These are phyloP conservation scores for Venturia aucupariae DNA, from an alignment of 2,329 filamentous ascomycete species.

Conservation along the genomic window DNA sequence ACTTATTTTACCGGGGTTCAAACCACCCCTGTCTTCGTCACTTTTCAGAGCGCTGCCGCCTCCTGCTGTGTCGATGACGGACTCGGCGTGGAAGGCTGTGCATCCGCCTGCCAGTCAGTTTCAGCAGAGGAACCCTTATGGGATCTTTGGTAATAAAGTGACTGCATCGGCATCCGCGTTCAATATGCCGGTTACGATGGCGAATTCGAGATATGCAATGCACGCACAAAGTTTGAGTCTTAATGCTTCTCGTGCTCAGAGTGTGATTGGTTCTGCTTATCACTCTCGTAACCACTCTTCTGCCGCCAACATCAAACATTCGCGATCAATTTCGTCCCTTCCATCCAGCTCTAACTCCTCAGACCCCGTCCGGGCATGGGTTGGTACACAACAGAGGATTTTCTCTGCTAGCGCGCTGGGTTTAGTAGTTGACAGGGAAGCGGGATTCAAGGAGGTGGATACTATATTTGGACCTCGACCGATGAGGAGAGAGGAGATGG, in stretches of 20 bases:
- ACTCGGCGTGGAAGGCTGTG: constrained; percentile 4
- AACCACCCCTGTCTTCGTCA: neutral
- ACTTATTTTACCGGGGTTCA: neutral
- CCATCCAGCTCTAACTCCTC: neutral
- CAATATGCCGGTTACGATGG: neutral
- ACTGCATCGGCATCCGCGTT: too few species aligned
- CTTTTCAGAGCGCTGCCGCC: neutral
- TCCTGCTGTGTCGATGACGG: neutral
- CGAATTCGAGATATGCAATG: neutral
- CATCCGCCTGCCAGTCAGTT: constrained; percentile 2
- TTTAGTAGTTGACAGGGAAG: neutral
- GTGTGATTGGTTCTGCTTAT: neutral
- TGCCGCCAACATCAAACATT: neutral
- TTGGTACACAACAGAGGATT: neutral
- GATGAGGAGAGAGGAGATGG: neutral
- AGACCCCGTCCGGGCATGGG: neutral
- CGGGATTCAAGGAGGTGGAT: neutral
- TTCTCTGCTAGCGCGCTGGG: neutral
- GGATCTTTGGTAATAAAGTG: neutral
- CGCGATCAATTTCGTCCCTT: neutral
- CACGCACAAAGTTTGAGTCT: neutral
- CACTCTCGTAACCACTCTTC: neutral
- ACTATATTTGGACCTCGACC: neutral
- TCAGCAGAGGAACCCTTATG: neutral
- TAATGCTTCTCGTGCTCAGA: neutral